Conservation (phyloP, 163 green algal genomes). For the Chlorella variabilis region DNA sequence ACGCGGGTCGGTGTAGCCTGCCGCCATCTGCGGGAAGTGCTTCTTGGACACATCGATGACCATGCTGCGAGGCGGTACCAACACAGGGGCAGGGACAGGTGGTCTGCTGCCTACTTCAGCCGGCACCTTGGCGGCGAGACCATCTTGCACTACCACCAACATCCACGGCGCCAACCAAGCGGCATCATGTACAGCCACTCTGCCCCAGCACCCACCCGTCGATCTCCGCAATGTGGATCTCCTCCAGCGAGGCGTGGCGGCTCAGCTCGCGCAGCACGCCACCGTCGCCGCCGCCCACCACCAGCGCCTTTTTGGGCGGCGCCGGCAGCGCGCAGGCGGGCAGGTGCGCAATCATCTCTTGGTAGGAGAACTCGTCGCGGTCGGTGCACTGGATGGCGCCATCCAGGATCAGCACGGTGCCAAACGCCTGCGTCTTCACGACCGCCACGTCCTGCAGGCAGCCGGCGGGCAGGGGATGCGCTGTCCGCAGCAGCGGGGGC, state of each 20-base stretch:
- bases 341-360: slow-evolving; percentile 99
- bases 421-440: slow-evolving; percentile 86
- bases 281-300: slow-evolving; percentile 98
- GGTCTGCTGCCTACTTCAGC: too few species aligned
- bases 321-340: slow-evolving; percentile 85
- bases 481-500: background rate
- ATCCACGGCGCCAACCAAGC: too few species aligned
- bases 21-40: slow-evolving; percentile 90
- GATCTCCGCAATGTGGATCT: slow-evolving; percentile 98
- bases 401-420: slow-evolving; percentile 91
- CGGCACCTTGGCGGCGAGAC: too few species aligned
- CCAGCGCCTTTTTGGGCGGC: slow-evolving; percentile 87
- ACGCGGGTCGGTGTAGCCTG: slow-evolving; percentile 93
- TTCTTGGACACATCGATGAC: slow-evolving; percentile 92
- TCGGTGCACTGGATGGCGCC: slow-evolving; percentile 97
- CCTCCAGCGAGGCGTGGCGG: slow-evolving; percentile 82
- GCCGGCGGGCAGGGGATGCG: too few species aligned
- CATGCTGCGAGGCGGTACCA: slow-evolving; percentile 62
- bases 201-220: slow-evolving; percentile 59
- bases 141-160: too few species aligned
- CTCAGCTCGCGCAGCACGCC: slow-evolving; percentile 95
- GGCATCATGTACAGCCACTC: too few species aligned
- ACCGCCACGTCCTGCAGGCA: slow-evolving; percentile 87
- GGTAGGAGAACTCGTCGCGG: slow-evolving; percentile 97
- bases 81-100: background rate